phyloP scores from a whole-genome alignment of 805 yeast species.

The Candida sphagnicola region DNA sequence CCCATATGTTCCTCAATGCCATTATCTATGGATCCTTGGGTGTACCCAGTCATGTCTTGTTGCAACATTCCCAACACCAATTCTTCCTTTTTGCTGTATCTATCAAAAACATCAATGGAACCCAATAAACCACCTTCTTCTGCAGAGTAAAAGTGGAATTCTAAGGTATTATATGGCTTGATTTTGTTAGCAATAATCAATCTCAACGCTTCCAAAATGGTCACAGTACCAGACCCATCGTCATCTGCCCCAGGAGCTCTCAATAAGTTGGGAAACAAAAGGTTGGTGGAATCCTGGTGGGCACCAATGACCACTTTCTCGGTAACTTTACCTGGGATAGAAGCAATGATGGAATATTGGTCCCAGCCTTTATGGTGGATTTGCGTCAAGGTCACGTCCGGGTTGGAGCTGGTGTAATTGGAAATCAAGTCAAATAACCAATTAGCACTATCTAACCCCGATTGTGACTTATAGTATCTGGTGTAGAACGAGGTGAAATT shows the following conservation, averaged over 20 bases:
- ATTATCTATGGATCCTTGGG: constrained; percentile 44
- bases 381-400: constrained; percentile 36
- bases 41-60: constrained; percentile 92
- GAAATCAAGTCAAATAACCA: constrained; percentile 60
- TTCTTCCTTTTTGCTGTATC: constrained; percentile 41
- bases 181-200: constrained; percentile 39
- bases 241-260: constrained; percentile 96
- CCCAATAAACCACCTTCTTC: constrained; percentile 93
- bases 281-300: constrained; percentile 82
- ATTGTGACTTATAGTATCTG: constrained; percentile 68
- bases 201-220: constrained; percentile 72
- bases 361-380: constrained; percentile 68
- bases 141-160: constrained; percentile 93
- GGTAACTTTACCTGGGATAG: constrained; percentile 48
- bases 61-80: constrained; percentile 81
- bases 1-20: constrained; percentile 69
- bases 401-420: constrained; percentile 25
- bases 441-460: constrained; percentile 66
- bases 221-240: constrained; percentile 84
- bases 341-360: constrained; percentile 72
- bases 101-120: constrained; percentile 69
- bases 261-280: constrained; percentile 61
- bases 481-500: constrained; percentile 67
- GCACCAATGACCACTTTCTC: constrained; percentile 76
- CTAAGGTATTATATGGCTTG: constrained; percentile 67